Evolutionary conservation across 2,329 filamentous ascomycete genomes (phyloP), one percentile per base, ranked within the genome.

Genomic region (Venturia effusa): DNA sequence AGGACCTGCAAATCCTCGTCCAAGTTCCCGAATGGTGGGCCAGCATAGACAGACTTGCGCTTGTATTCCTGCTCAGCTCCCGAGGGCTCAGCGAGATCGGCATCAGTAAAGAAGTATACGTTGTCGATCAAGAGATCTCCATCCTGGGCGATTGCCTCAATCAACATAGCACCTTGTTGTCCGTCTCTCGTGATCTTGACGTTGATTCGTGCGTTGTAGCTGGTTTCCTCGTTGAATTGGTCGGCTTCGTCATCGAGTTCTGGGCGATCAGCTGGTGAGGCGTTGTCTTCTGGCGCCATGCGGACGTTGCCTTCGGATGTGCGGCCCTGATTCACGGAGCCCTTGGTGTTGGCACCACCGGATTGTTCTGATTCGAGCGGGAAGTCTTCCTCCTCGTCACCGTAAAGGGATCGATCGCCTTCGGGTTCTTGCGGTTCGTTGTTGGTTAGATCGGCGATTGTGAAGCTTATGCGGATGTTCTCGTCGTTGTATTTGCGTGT

Each of bases 1-100:
- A 96, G 83, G 63, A 91, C 83, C 81, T 97, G 93, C 55, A 99
- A 84, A 74, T 97, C 93, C 80, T 97, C 92, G 74, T 99, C 94
- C 65, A 99, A 86, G 80, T 90, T 96, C 78, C 86, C 88, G 76
- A 97, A 97, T 64, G 91, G 89, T 66, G 94, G 94, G 64, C 94
- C 94, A 51, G 90, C 88, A 80, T 97, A 99, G 69, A 92, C 77
- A 67, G 86, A 86, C 75, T 88, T 84, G 72, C 90, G 84, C 70
- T 84, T 80, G 82, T 91, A 92, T 69, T 89, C 85, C 73, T 85
- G 83, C 72, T 96, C 91, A 68, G 90, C 86, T 61, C 83, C 86
- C 71, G 87, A 81, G 67, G 88, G 85, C 73, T 90, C 86, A 51
- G 93, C 91, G 68, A 95, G 79, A 65, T 88, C 86, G 66, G 88